Evolutionary conservation across 192 early-diverging fungal species (phyloP), one percentile per base, ranked within the genome.

Genomic region (Entomortierella chlamydospora): DNA sequence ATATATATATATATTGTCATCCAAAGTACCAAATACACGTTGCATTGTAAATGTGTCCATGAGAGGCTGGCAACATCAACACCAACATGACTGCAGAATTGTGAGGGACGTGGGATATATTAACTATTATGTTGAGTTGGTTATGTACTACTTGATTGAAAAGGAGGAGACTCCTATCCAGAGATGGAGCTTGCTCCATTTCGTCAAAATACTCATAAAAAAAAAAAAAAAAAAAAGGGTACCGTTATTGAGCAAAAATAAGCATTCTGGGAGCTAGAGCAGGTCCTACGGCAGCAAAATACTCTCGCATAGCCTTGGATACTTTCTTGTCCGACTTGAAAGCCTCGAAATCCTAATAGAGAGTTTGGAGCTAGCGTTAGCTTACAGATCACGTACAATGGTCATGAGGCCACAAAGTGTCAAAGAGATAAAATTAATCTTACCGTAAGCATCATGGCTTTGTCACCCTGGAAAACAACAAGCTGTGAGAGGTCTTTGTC

Each of bases 401-500:
- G 15, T 11, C 20, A 20, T 47, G 2, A 47, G 15, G 20, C 39
- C 39, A 41, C 7, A 13, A 41, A 13, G 13, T 9, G 15, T 20
- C 12, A 47, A 12, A 47, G 2, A 47, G 12, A 4, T 11, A 17
- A 11, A 47, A 20, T 47, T 17, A 47, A 20, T 13, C 39, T 65
- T 74, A 74, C 72, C 7, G 76, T 70, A 11, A 79, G 42, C 68
- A 70, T 79, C 56, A 61, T 43, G 22, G 76, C 76, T 31, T 70
- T 33, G 23, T 68, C 61, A 2, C 56, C 57, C 50, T 79, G 53
- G 49, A 70, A 79, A 17, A 79, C n/a, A 29, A 79, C 76, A 31
- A 79, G 76, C 58, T 79, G 76, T 20, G 76, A 70, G 0, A 79
- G 76, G 20, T 79, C 68, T 25, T 49, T 45, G 25, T 79, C 68